Evolutionary conservation across 1,139 yeast genomes (phyloP), one percentile per base, ranked within the genome.

Genomic region (Saccharomycopsis hybrid): DNA sequence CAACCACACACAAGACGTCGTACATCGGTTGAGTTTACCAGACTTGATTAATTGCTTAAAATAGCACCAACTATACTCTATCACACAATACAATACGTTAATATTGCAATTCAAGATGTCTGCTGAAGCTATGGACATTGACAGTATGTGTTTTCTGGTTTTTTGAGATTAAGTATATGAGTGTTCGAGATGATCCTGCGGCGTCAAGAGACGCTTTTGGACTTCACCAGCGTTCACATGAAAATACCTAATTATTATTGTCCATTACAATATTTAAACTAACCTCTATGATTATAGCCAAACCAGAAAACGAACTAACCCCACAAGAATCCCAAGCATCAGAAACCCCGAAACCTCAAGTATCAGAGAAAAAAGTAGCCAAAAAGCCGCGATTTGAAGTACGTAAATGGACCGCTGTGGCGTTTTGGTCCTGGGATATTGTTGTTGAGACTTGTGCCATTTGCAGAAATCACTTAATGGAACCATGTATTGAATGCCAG

Each of bases 371-470:
- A n/a, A 36, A 36, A 13, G 39, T 36, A 11, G 13, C 18, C 11
- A 52, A 52, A 39, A 49, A 50, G 37, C 54, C 55, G 2, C 40
- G 50, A 58, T 82, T 83, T 58, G 88, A 83, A 60, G 81, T 84
- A 46, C 80, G 81, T 60, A 83, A 82, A 72, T 92, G 98, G 98
- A 89, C 96, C 13, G 97, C 98, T 0, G 98, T 94, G 49, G 97
- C 98, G 18, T 89, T 92, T 63, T 94, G 99, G 99, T 89, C 97
- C 1, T 94, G 98, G 98, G 97, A 88, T 67, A 86, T 89, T 54
- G 94, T 83, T 48, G 95, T 92, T 54, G 98, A 94, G 59, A 89
- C 88, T 52, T 94, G 99, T 72, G 97, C 99, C 43, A 94, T 94
- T 65, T 94, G 99, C 74, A 79, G 98, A 62, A 94, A 92, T 67